phyloP scores from a whole-genome alignment of 2,329 filamentous ascomycete genomes.

The Epichloe elymi region DNA sequence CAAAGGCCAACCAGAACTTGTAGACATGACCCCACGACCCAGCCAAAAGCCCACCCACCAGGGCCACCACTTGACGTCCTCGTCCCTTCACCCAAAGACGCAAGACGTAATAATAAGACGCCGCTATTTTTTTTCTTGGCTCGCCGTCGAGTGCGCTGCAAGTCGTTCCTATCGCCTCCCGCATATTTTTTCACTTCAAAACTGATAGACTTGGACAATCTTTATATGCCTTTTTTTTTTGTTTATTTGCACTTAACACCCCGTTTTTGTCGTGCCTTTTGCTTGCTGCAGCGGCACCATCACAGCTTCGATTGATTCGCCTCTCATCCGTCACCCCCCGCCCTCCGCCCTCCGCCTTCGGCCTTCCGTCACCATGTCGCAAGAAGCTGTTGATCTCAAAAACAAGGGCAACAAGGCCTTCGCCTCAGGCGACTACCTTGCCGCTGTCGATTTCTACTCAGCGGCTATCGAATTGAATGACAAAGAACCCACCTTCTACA shows the following conservation, averaged over 20 bases:
- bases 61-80: too few species aligned
- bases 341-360: conserved; percentile 1
- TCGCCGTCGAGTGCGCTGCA: background rate
- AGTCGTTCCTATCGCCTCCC: background rate
- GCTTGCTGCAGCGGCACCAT: background rate
- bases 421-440: conserved; percentile 70
- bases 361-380: conserved; percentile 22
- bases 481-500: conserved; percentile 79
- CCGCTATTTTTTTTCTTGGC: background rate
- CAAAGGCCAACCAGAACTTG: too few species aligned
- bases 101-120: background rate
- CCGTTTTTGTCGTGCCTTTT: background rate
- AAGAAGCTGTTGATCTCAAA: conserved; percentile 74
- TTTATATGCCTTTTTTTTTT: background rate
- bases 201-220: background rate
- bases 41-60: too few species aligned
- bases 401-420: conserved; percentile 93
- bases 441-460: conserved; percentile 70
- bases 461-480: conserved; percentile 78
- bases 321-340: background rate
- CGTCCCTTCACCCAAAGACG: too few species aligned
- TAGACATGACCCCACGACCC: too few species aligned
- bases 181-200: background rate
- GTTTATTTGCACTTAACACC: background rate
- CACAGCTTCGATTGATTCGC: background rate